Conservation (phyloP, 2,329 filamentous ascomycete genomes). For the Phaeophleospora eucalypticola region DNA sequence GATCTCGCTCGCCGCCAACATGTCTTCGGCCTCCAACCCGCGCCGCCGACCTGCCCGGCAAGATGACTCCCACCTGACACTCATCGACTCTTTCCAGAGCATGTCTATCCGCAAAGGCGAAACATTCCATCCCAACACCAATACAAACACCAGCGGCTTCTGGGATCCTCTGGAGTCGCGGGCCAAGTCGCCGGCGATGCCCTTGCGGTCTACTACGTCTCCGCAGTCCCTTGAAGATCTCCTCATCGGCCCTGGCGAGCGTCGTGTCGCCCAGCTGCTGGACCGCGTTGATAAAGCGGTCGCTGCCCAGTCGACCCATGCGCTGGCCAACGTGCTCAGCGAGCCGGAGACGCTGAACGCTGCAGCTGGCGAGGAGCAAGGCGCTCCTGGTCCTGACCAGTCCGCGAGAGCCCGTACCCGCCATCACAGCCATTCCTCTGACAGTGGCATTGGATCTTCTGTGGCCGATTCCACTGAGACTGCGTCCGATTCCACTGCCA, state of each 20-base stretch:
- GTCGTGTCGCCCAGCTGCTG: slow-evolving; percentile 43
- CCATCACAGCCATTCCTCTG: slow-evolving; percentile 68
- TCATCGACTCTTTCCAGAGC: slow-evolving; percentile 36
- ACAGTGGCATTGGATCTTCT: slow-evolving; percentile 85
- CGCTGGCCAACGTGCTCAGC: slow-evolving; percentile 39
- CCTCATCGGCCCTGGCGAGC: slow-evolving; percentile 43
- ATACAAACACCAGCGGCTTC: slow-evolving; percentile 39
- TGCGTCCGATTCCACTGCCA: slow-evolving; percentile 19
- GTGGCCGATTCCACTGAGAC: slow-evolving; percentile 44
- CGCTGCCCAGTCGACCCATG: slow-evolving; percentile 32
- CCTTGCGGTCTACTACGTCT: slow-evolving; percentile 46
- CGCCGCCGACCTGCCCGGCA: slow-evolving; percentile 43
- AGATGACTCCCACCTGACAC: slow-evolving; percentile 33
- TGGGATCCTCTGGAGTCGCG: slow-evolving; percentile 34
- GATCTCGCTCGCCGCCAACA: slow-evolving; percentile 20
- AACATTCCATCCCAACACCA: slow-evolving; percentile 46
- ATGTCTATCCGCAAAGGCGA: slow-evolving; percentile 47
- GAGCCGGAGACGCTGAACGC: slow-evolving; percentile 46
- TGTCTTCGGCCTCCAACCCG: slow-evolving; percentile 38
- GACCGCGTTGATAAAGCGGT: slow-evolving; percentile 44
- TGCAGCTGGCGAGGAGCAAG: slow-evolving; percentile 19
- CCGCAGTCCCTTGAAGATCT: slow-evolving; percentile 47
- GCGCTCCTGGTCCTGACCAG: slow-evolving; percentile 6
- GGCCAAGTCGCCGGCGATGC: slow-evolving; percentile 36
- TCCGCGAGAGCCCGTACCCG: slow-evolving; percentile 38